These are phyloP conservation scores for Ophiostoma quercus DNA, from an alignment of 2,329 filamentous ascomycete species.

Conservation along the genomic window DNA sequence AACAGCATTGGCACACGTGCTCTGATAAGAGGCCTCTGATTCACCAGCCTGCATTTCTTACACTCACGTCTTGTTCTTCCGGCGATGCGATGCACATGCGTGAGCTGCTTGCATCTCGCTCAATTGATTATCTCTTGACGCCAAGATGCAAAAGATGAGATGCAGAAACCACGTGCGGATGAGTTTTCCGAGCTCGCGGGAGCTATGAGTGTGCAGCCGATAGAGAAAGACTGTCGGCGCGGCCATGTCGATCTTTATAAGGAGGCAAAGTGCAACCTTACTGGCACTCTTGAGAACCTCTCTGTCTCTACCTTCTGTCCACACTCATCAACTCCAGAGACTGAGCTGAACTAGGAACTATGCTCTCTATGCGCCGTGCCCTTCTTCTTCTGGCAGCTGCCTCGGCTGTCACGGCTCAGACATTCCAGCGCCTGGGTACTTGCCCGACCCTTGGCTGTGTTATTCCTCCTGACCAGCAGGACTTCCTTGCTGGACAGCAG, in stretches of 20 bases:
- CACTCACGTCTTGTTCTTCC: background rate
- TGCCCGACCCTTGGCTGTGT: conserved; percentile 57
- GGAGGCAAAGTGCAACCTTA: background rate
- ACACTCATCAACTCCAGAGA: background rate
- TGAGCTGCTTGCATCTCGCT: background rate
- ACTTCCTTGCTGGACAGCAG: conserved; percentile 63
- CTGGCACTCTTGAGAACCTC: background rate
- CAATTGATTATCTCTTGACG: background rate
- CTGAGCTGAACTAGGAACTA: background rate
- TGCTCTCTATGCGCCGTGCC: background rate
- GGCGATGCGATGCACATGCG: background rate
- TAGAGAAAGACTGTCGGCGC: background rate
- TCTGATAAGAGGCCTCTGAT: conserved; percentile 11
- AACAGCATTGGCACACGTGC: background rate
- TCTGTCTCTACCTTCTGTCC: background rate
- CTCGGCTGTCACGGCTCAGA: conserved; percentile 38
- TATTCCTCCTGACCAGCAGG: conserved; percentile 60
- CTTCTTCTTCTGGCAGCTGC: background rate
- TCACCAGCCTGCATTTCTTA: background rate
- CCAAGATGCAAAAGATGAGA: background rate
- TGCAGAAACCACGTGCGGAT: conserved; percentile 5
- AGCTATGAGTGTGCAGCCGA: background rate
- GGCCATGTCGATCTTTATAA: conserved; percentile 4
- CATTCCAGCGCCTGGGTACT: conserved; percentile 54
- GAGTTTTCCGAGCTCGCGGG: background rate